These are phyloP conservation scores for Alternaria arbusti DNA, from an alignment of 2,329 filamentous ascomycete species.

Conservation along the genomic window DNA sequence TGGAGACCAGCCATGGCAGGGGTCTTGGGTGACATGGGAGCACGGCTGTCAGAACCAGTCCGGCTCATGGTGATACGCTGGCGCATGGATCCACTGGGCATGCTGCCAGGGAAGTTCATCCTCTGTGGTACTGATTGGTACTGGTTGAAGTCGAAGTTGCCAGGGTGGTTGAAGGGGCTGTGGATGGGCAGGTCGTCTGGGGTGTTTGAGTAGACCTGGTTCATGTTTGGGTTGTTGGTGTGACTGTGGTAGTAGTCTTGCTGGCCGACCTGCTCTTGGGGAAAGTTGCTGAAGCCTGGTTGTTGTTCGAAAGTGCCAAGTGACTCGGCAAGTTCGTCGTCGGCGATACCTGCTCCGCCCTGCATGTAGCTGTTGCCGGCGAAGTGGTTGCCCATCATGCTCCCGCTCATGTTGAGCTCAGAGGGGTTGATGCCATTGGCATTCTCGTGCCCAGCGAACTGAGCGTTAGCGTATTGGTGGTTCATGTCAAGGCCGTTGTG, in stretches of 20 bases:
- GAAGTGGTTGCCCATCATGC: slow-evolving; percentile 63
- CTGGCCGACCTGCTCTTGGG: slow-evolving; percentile 64
- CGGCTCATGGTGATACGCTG: slow-evolving; percentile 61
- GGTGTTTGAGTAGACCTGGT: slow-evolving; percentile 82
- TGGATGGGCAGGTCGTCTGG: slow-evolving; percentile 91
- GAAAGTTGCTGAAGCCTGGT: slow-evolving; percentile 56
- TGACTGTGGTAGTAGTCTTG: slow-evolving; percentile 57
- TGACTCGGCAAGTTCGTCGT: slow-evolving; percentile 83
- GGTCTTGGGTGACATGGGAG: slow-evolving; percentile 87
- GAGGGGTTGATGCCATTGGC: slow-evolving; percentile 74
- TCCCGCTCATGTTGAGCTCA: slow-evolving; percentile 75
- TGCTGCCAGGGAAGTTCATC: slow-evolving; percentile 48
- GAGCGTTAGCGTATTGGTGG: slow-evolving; percentile 56
- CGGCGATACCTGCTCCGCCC: slow-evolving; percentile 79
- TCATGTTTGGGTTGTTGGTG: slow-evolving; percentile 67
- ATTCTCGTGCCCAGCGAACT: slow-evolving; percentile 53
- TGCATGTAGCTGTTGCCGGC: slow-evolving; percentile 74
- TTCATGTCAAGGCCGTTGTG: slow-evolving; percentile 59
- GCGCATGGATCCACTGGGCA: slow-evolving; percentile 42
- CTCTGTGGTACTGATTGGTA: slow-evolving; percentile 72
- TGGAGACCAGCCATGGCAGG: slow-evolving; percentile 75
- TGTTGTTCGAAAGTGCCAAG: slow-evolving; percentile 62
- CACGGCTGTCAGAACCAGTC: slow-evolving; percentile 71
- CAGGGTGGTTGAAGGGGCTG: slow-evolving; percentile 77
- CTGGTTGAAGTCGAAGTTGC: slow-evolving; percentile 75